Conservation (phyloP, 2,329 filamentous ascomycete genomes). For the Pestalotiopsis sp. region DNA sequence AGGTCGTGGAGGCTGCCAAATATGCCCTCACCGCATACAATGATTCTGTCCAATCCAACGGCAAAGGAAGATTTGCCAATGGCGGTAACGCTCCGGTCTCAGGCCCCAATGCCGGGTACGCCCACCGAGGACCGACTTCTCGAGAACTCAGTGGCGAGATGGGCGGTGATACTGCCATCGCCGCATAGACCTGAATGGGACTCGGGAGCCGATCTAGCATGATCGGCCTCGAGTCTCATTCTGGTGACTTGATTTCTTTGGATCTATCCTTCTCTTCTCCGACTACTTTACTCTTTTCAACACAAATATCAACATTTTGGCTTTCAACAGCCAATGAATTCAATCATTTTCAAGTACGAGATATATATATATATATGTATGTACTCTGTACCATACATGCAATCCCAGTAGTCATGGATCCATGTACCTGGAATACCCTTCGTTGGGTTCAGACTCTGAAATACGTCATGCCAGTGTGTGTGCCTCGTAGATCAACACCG, state of each 20-base stretch:
- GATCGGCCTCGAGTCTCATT: background rate
- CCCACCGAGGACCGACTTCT: slow-evolving; percentile 50
- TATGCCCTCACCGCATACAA: slow-evolving; percentile 45
- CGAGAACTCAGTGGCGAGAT: slow-evolving; percentile 63
- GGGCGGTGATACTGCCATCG: slow-evolving; percentile 58
- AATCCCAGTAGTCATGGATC: too few species aligned
- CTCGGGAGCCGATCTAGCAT: background rate
- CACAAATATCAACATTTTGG: background rate
- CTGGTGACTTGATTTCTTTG: background rate
- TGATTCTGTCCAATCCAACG: slow-evolving; percentile 13
- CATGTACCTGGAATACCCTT: too few species aligned
- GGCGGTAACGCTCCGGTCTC: background rate
- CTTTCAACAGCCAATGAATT: background rate
- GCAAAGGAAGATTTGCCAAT: background rate
- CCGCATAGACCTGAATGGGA: background rate
- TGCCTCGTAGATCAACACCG: too few species aligned
- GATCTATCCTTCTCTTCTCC: background rate
- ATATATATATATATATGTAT: too few species aligned
- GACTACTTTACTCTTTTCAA: background rate
- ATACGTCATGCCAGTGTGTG: too few species aligned
- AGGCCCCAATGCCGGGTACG: slow-evolving; percentile 12
- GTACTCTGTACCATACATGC: too few species aligned
- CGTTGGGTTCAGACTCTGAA: too few species aligned
- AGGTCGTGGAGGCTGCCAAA: slow-evolving; percentile 47
- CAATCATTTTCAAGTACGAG: background rate